Evolutionary conservation across 139 green algal species (phyloP).

Genomic region (Closterium sp.): DNA sequence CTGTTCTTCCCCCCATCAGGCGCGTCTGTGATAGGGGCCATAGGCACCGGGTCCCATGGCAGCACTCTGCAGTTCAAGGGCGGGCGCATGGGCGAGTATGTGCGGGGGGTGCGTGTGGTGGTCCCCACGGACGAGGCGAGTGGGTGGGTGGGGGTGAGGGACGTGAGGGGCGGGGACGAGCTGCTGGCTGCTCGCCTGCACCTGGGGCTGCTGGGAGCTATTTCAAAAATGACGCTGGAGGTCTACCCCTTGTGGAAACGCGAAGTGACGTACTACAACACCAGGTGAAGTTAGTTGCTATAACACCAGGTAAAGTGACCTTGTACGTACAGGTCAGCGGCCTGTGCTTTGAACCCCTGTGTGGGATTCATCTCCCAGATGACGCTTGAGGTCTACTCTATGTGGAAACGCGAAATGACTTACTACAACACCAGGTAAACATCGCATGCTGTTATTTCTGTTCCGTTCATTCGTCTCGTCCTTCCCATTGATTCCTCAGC

Average conservation of each 20-base stretch:
- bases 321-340: no score
- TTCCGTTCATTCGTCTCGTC: no score
- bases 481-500: no score
- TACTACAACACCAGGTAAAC: no score
- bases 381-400: no score
- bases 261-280: not conserved
- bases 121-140: not conserved
- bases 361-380: no score
- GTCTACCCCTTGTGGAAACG: constrained; percentile 1
- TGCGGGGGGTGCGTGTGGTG: not conserved
- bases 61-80: not conserved
- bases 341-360: no score
- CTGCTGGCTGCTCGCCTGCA: not conserved
- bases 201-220: constrained; percentile 7
- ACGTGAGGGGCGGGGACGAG: not conserved
- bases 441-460: no score
- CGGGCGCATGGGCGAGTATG: constrained; percentile 7
- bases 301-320: no score
- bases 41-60: not conserved
- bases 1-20: not conserved
- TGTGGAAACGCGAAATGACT: no score
- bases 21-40: not conserved
- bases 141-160: not conserved
- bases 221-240: constrained; percentile 1
- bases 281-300: no score